These are phyloP conservation scores for Stellera chamaejasme DNA, from an alignment of 345 rosid genomes.

Conservation along the genomic window DNA sequence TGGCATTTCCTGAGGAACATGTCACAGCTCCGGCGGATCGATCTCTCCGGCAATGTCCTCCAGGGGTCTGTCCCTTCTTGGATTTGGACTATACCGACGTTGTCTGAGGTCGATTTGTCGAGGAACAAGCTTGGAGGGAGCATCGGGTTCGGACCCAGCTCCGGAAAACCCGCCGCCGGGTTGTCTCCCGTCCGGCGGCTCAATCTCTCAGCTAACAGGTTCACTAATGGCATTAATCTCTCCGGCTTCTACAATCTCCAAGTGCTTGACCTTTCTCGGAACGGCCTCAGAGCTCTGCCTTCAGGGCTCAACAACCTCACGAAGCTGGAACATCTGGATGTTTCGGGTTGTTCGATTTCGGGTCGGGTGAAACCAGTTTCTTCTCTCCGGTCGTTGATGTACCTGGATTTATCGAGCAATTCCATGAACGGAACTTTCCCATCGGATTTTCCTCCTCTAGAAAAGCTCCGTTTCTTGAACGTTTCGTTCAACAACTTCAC, in stretches of 20 bases:
- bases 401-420: conserved; percentile 69
- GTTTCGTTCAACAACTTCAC: conserved; percentile 64
- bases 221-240: conserved; percentile 45
- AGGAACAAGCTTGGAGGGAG: conserved; percentile 48
- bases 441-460: conserved; percentile 57
- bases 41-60: conserved; percentile 69
- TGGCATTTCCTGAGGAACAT: conserved; percentile 53
- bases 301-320: conserved; percentile 41
- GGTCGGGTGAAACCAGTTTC: conserved; percentile 45
- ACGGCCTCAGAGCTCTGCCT: conserved; percentile 42
- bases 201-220: conserved; percentile 71
- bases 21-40: conserved; percentile 40
- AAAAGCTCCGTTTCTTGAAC: conserved; percentile 45
- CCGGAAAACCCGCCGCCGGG: conserved; percentile 13
- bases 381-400: conserved; percentile 35
- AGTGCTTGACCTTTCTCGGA: conserved; percentile 55
- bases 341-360: conserved; percentile 61
- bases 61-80: conserved; percentile 60
- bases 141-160: conserved; percentile 22
- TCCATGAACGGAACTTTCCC: conserved; percentile 67
- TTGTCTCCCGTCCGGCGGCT: conserved; percentile 39
- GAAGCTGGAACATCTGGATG: conserved; percentile 38
- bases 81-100: conserved; percentile 49
- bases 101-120: conserved; percentile 39
- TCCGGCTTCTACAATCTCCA: conserved; percentile 45